A percentile compares a stretch with the other conserved stretches of the same genome.
phyloP scores from a whole-genome alignment of 148 eudicot genomes.

The Silene conica region DNA sequence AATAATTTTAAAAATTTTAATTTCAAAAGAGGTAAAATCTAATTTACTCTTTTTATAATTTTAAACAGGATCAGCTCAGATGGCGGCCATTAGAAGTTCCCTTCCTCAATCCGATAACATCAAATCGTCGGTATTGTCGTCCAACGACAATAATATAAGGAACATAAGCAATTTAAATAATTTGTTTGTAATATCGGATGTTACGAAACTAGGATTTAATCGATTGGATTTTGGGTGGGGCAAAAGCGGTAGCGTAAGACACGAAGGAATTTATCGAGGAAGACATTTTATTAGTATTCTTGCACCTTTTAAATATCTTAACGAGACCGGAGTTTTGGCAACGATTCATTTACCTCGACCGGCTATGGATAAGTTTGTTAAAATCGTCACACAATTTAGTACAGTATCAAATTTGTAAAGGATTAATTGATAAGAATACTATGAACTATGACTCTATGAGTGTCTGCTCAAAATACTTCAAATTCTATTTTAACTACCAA shows the following conservation, averaged over 20 bases:
- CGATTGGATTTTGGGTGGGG: conserved; percentile 50
- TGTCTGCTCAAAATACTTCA: no score
- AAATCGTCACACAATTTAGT: background rate
- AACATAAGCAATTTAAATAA: conserved; percentile 14
- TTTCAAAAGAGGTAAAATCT: no score
- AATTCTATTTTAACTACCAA: no score
- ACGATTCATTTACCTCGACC: conserved; percentile 26
- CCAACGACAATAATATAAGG: no score
- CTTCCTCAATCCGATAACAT: background rate
- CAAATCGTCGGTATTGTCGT: no score
- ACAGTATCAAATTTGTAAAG: no score
- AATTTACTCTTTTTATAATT: no score
- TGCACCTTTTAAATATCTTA: conserved; percentile 13
- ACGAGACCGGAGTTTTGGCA: conserved; percentile 22
- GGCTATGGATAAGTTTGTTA: conserved; percentile 25
- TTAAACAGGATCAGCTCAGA: conserved; percentile 14
- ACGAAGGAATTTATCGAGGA: conserved; percentile 10
- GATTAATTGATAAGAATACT: no score
- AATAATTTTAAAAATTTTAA: no score
- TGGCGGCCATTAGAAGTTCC: conserved; percentile 11
- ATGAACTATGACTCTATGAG: no score
- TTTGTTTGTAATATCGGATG: conserved; percentile 22
- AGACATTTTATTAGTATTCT: conserved; percentile 15
- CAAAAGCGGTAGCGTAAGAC: conserved; percentile 16
- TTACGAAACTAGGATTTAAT: conserved; percentile 16